These are phyloP conservation scores for Eleusine indica DNA, from an alignment of 176 grass and related monocot genomes.

Conservation along the genomic window DNA sequence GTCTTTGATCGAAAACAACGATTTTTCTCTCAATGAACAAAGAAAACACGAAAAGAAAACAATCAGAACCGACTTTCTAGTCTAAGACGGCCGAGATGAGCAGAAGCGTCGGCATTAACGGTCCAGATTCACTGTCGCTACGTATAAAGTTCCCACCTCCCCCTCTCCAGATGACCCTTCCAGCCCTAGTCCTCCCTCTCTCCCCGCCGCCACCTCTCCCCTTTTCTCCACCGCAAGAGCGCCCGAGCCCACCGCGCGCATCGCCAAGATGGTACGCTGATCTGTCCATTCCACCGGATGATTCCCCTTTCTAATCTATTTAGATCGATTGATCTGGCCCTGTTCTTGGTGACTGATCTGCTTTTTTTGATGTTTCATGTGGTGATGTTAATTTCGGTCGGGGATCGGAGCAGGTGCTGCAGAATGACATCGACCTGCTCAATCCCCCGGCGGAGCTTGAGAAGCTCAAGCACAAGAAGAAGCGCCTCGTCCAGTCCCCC, in stretches of 20 bases:
- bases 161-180: not conserved
- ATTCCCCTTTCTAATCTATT: not conserved
- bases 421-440: slow-evolving; percentile 87
- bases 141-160: not conserved
- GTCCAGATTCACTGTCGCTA: not conserved
- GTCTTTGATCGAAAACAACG: too few species aligned
- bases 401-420: slow-evolving; percentile 53
- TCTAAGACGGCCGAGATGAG: not conserved
- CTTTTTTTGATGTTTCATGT: too few species aligned
- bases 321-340: not conserved
- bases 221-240: not conserved
- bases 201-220: slow-evolving; percentile 1
- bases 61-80: not conserved
- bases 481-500: slow-evolving; percentile 87
- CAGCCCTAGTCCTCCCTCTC: not conserved
- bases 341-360: not conserved
- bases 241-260: not conserved
- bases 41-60: too few species aligned
- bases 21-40: too few species aligned
- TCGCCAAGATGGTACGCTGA: slow-evolving; percentile 28
- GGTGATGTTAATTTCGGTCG: too few species aligned
- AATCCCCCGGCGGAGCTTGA: slow-evolving; percentile 81
- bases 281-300: not conserved
- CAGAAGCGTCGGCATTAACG: not conserved
- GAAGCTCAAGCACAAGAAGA: slow-evolving; percentile 93